Conservation (phyloP, 2,329 filamentous ascomycete species). For the Dryadomyces quercus-mongolicae region DNA sequence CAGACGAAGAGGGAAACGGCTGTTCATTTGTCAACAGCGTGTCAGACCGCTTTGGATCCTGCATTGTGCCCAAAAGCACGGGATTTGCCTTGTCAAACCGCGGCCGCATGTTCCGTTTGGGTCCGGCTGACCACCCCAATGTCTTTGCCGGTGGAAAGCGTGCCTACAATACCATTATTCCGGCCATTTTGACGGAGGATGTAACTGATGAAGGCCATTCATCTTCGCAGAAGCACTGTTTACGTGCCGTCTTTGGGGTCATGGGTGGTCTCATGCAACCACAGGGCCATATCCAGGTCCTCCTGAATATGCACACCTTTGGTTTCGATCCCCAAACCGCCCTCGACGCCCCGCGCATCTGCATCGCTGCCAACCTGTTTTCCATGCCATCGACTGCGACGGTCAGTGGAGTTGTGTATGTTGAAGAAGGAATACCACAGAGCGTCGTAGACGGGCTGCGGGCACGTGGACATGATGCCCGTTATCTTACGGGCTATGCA, state of each 20-base stretch:
- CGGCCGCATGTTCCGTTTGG: slow-evolving; percentile 69
- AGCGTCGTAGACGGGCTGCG: slow-evolving; percentile 53
- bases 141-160: slow-evolving; percentile 66
- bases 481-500: slow-evolving; percentile 49
- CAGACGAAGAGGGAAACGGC: slow-evolving; percentile 72
- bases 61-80: slow-evolving; percentile 71
- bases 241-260: slow-evolving; percentile 47
- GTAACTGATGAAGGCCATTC: not conserved
- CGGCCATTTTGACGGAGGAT: slow-evolving; percentile 66
- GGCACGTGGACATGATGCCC: slow-evolving; percentile 58
- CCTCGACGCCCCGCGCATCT: slow-evolving; percentile 77
- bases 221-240: no score
- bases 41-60: slow-evolving; percentile 75
- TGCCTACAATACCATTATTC: slow-evolving; percentile 95
- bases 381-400: slow-evolving; percentile 28
- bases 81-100: slow-evolving; percentile 91
- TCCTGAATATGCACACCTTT: slow-evolving; percentile 78
- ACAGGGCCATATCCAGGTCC: slow-evolving; percentile 83
- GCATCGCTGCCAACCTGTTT: slow-evolving; percentile 51
- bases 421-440: slow-evolving; percentile 68
- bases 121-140: slow-evolving; percentile 58
- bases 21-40: slow-evolving; percentile 94
- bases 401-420: slow-evolving; percentile 45
- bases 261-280: slow-evolving; percentile 99
- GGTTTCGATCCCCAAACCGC: slow-evolving; percentile 71